These are phyloP conservation scores for Dactylellina cionopaga DNA, from an alignment of 2,329 filamentous ascomycete species.

Conservation along the genomic window DNA sequence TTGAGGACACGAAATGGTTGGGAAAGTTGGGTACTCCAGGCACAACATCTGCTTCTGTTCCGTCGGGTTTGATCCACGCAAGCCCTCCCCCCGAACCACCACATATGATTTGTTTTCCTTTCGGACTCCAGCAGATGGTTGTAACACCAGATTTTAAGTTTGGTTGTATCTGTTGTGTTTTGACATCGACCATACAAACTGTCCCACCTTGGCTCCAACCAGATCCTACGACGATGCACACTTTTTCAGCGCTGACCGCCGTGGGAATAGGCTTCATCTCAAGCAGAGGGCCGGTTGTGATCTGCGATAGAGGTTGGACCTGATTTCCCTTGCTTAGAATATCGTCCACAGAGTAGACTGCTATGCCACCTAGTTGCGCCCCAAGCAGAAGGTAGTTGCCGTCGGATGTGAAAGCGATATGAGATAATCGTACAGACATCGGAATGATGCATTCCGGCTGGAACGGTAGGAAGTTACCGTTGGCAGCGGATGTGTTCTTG, in stretches of 20 bases:
- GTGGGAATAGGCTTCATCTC: constrained; percentile 83
- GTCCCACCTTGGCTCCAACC: constrained; percentile 63
- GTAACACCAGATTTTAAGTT: constrained; percentile 79
- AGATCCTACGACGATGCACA: constrained; percentile 80
- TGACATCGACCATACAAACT: constrained; percentile 67
- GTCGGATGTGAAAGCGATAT: constrained; percentile 89
- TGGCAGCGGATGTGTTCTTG: constrained; percentile 57
- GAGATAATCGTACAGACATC: constrained; percentile 80
- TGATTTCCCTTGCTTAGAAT: constrained; percentile 70
- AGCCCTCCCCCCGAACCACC: constrained; percentile 83
- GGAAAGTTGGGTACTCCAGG: constrained; percentile 77
- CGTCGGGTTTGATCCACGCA: constrained; percentile 84
- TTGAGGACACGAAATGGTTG: constrained; percentile 77
- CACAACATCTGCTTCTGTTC: constrained; percentile 78
- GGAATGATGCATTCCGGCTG: constrained; percentile 77
- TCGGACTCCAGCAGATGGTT: constrained; percentile 89
- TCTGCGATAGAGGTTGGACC: constrained; percentile 75
- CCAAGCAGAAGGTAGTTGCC: constrained; percentile 85
- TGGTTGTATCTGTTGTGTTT: constrained; percentile 80
- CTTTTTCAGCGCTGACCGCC: constrained; percentile 75
- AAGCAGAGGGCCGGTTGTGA: constrained; percentile 80
- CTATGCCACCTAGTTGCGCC: constrained; percentile 81
- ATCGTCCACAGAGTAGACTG: constrained; percentile 79
- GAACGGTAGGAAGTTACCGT: constrained; percentile 73
- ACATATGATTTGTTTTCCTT: constrained; percentile 90